Base-by-base conservation (phyloP, 306 rosid species). In the Oemleria cerasiformis region DNA sequence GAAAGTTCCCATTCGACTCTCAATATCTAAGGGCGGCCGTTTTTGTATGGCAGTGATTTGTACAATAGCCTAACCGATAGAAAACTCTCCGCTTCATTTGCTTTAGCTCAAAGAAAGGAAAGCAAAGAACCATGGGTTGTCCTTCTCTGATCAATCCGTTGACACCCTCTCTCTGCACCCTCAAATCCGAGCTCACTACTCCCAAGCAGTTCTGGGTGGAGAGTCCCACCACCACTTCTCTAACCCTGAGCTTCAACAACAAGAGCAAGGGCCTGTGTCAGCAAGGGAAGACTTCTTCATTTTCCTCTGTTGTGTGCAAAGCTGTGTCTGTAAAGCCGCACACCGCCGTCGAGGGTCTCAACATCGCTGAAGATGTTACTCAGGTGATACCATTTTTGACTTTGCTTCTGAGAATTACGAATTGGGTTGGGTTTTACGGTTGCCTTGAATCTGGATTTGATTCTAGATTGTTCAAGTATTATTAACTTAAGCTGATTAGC, bases 351-450 rank as follows among this genome's bases (percentile, higher is more conserved):
- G 97, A 90, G 64, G 98, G 89, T 77, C 98, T 92, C 73, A 92
- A 92, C 90, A 84, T 92, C 68, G 98, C 98, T 3, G 88, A 88
- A 5, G 84, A 90, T 83, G 98, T 92, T 47, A 86, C 96, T 25
- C 92, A 91, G 92, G 85, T 74, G 5, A 45, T 42, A 45, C 19
- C 50, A 30, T 4, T 48, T 63, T 38, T 65, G 9, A 17, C 23
- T 42, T 45, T 54, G 4, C 48, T 10, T 44, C 8, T 40, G 7
- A 43, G 53, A 41, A 8, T 48, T 59, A 1, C 2, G 38, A 43
- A 48, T n/a, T 45, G 53, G 61, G 47, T 74, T 54, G 45, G 12
- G 15, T 55, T n/a, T 11, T 8, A 0, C 57, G 57, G 14, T 19
- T 54, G 12, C 12, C n/a, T 54, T 47, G 8, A 65, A 43, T 48